These are phyloP conservation scores for Terfezia claveryi DNA, from an alignment of 495 filamentous ascomycete genomes.

Conservation along the genomic window DNA sequence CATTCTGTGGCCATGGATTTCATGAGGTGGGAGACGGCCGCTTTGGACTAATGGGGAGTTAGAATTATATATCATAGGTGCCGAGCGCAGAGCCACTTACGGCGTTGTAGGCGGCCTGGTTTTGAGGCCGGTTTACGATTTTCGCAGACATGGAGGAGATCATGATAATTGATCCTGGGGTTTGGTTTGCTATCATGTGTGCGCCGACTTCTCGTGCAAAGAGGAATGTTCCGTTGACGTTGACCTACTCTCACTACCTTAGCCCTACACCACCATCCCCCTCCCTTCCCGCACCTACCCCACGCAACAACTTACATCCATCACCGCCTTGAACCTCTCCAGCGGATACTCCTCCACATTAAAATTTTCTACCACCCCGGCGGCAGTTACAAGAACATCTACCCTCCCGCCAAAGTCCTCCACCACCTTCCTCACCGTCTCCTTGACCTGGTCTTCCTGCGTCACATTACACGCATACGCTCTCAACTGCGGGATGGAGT, in stretches of 20 bases:
- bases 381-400: conserved; percentile 83
- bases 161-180: conserved; percentile 69
- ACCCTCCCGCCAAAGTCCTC: conserved; percentile 46
- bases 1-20: conserved; percentile 71
- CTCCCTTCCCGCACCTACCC: conserved; percentile 1
- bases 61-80: not conserved
- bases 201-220: conserved; percentile 68
- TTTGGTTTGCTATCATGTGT: conserved; percentile 66
- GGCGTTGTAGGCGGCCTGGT: conserved; percentile 69
- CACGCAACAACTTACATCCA: conserved; percentile 63
- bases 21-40: conserved; percentile 65
- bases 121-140: conserved; percentile 87
- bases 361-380: conserved; percentile 91
- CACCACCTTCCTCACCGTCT: conserved; percentile 6
- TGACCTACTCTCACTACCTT: not conserved
- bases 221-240: conserved; percentile 19
- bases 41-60: conserved; percentile 34
- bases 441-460: conserved; percentile 7
- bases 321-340: conserved; percentile 75
- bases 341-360: conserved; percentile 70
- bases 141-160: conserved; percentile 86
- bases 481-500: conserved; percentile 43
- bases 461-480: conserved; percentile 46
- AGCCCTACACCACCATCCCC: not conserved
- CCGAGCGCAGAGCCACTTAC: not conserved